These are phyloP conservation scores for Oxytropis ochrocephala DNA, from an alignment of 306 rosid species.

Conservation along the genomic window DNA sequence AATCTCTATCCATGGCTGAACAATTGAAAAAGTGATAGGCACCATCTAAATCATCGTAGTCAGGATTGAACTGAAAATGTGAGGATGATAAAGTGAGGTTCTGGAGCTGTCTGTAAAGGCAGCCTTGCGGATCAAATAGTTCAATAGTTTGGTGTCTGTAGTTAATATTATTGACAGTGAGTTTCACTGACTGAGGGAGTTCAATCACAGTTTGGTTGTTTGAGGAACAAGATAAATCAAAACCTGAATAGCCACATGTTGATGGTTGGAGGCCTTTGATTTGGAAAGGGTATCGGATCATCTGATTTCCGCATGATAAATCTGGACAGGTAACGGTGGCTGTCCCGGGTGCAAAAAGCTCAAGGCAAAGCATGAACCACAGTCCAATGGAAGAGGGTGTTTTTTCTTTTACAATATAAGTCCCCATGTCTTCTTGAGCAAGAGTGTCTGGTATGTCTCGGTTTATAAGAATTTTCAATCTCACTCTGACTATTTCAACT, in stretches of 20 bases:
- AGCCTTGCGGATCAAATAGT: neutral
- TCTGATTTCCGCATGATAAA: slow-evolving; percentile 3
- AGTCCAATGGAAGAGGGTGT: neutral
- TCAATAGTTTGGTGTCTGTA: slow-evolving; percentile 19
- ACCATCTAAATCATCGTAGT: too few relatives aligned
- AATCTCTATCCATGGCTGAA: neutral
- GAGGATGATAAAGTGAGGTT: slow-evolving; percentile 13
- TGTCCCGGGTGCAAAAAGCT: neutral
- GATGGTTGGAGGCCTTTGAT: neutral
- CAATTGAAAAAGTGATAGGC: slow-evolving; percentile 21
- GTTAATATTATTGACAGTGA: slow-evolving; percentile 14
- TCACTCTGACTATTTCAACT: too few relatives aligned
- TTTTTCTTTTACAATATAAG: neutral
- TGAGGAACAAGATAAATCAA: slow-evolving; percentile 31
- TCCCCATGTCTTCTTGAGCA: neutral
- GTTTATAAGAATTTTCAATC: too few relatives aligned
- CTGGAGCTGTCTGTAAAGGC: neutral
- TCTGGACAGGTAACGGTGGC: neutral
- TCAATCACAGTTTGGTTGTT: slow-evolving; percentile 5
- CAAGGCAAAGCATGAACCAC: neutral
- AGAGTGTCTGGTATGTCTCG: too few relatives aligned
- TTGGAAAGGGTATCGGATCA: slow-evolving; percentile 37
- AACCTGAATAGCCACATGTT: slow-evolving; percentile 26
- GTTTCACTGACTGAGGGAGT: slow-evolving; percentile 22
- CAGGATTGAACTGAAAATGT: neutral